phyloP scores from a whole-genome alignment of 1,139 yeast species.

The Protomyces inundatus region DNA sequence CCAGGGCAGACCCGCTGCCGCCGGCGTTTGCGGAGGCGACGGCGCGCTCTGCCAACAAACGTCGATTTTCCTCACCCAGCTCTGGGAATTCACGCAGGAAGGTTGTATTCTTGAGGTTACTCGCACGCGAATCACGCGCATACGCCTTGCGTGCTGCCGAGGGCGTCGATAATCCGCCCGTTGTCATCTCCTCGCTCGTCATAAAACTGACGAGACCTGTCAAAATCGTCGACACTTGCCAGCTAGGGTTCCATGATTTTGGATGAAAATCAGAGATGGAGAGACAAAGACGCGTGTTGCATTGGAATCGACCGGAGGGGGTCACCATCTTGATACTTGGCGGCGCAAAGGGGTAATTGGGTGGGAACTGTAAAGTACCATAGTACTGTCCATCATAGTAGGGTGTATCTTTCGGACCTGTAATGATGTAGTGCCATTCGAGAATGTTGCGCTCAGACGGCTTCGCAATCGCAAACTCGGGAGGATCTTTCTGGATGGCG shows the following conservation, averaged over 20 bases:
- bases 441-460: constrained; percentile 59
- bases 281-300: constrained; percentile 73
- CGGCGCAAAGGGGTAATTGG: constrained; percentile 87
- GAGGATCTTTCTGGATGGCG: constrained; percentile 17
- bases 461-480: constrained; percentile 22
- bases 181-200: constrained; percentile 57
- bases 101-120: constrained; percentile 56
- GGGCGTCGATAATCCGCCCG: constrained; percentile 52
- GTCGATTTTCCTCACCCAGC: constrained; percentile 48
- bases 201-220: constrained; percentile 82
- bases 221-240: constrained; percentile 84
- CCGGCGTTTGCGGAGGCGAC: no score
- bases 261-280: constrained; percentile 93
- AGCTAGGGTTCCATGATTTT: constrained; percentile 90
- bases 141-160: constrained; percentile 44
- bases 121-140: constrained; percentile 55
- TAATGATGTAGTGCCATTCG: constrained; percentile 67
- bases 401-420: constrained; percentile 85
- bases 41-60: no score
- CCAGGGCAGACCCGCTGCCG: no score
- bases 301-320: constrained; percentile 75
- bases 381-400: constrained; percentile 84
- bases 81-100: constrained; percentile 69
- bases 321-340: constrained; percentile 87
- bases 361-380: constrained; percentile 76